Evolutionary conservation across 768 basidiomycete species (phyloP), one percentile per base, ranked within the genome.

Genomic region (Tylopilus felleus): DNA sequence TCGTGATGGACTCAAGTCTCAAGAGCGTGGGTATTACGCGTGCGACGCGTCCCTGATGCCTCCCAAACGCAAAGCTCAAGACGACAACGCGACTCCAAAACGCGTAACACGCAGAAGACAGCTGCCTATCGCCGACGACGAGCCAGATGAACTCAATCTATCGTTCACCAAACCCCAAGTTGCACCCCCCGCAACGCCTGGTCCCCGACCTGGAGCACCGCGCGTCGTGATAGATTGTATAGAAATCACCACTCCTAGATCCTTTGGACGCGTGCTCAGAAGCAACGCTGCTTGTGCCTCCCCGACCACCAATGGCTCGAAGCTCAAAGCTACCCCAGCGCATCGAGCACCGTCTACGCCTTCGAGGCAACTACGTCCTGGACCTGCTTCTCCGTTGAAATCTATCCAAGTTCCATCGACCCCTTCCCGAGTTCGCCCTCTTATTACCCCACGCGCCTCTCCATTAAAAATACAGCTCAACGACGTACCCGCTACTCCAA

Each of bases 51-150:
- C 55, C 49, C 35, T 13, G 23, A 68, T 61, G 59, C 55, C 57
- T 41, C 67, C 72, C 35, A 82, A 80, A 69, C 78, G 79, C 64
- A 82, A 81, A 60, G 65, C 62, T 12, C 44, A 71, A 8, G 58
- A 55, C 21, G 59, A 58, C 28, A 21, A 36, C 28, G 55, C 69
- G 7, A 65, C 71, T 33, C 52, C 67, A 31, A 77, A 71, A 52
- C 75, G 76, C 16, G 36, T 46, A n/a, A 69, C 70, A 6, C 66
- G 62, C 43, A 68, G 60, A 57, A 66, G 48, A 43, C 55, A 50
- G 9, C 54, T 31, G 39, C 21, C 19, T 5, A 40, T 22, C 39
- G 10, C 4, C 44, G 39, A 62, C 47, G 55, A 56, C 16, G 60
- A 68, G 2, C 47, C 65, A 23, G 70, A 71, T 58, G 70, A 71